Base-by-base conservation (phyloP, 1,139 yeast species). In the Sporopachydermia cereana region DNA sequence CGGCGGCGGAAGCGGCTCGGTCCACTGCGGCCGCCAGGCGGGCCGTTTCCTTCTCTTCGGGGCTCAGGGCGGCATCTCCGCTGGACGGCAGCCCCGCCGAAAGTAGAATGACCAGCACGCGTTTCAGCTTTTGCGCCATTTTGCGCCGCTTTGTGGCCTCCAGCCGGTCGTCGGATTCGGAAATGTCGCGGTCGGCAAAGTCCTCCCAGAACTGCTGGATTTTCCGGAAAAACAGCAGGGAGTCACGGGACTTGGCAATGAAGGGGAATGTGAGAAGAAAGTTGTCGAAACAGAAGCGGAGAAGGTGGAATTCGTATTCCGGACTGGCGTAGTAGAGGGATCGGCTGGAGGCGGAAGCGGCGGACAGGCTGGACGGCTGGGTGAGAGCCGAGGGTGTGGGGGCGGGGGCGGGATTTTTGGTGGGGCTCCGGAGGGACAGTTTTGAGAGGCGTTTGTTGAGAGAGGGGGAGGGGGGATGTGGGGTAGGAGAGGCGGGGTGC, bases 171-270 rank as follows among this genome's bases (percentile, higher is more conserved):
- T 79, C 83, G 22, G 82, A 72, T 18, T 83, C 74, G 52, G 83
- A 76, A 47, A 88, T 75, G 39, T 77, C 76, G 58, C 84, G 77
- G 25, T 71, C 63, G 58, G 84, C 83, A 62, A 89, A 79, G 48
- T 79, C 74, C 57, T 85, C 93, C 54, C 83, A 72, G 57, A 88
- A 86, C 36, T 78, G 78, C 59, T 88, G 96, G 0, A 86, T 80
- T 34, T 81, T 80, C 42, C 69, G 69, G 48, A 76, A 76, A 96
- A 96, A 89, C 56, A 89, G 84, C 44, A 65, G 64, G 18, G 63
- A 61, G 52, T 76, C 79, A 47, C 72, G 71, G 2, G 75, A 67
- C 27, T 66, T 57, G 2, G 79, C 66, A 22, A 89, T 64, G 54
- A 89, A 80, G 1, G 97, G 97, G 55, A 89, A 83, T 2, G 80